Conservation (phyloP, 257 asterid genomes). For the Solanum medicagineum region DNA sequence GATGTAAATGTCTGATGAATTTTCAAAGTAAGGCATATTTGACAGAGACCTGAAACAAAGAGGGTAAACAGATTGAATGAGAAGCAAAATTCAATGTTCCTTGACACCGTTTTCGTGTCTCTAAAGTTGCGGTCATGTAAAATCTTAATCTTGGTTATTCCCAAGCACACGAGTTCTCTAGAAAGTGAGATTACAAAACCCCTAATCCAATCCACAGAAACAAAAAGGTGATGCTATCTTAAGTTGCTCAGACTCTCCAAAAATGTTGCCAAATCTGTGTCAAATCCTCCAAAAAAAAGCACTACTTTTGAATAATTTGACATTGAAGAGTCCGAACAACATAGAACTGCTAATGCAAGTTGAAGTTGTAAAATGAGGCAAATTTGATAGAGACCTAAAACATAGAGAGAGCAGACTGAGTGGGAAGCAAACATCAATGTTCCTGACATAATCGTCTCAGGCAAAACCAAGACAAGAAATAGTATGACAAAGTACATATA, state of each 20-base stretch:
- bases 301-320: too few species aligned
- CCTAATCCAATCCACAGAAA: background rate
- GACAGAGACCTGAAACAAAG: background rate
- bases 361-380: background rate
- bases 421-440: background rate
- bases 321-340: too few species aligned
- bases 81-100: background rate
- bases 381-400: background rate
- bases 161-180: too few species aligned
- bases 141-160: too few species aligned
- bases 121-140: too few species aligned
- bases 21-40: background rate
- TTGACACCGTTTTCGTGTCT: too few species aligned
- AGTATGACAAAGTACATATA: background rate
- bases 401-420: background rate
- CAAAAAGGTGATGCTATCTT: background rate
- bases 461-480: background rate
- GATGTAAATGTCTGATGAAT: too few species aligned
- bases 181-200: background rate
- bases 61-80: background rate
- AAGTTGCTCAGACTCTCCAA: background rate
- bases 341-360: background rate
- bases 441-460: background rate
- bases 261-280: too few species aligned
- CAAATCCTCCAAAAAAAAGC: too few species aligned